These are phyloP conservation scores for Cyberlindnera americana DNA, from an alignment of 805 yeast species.

Conservation along the genomic window DNA sequence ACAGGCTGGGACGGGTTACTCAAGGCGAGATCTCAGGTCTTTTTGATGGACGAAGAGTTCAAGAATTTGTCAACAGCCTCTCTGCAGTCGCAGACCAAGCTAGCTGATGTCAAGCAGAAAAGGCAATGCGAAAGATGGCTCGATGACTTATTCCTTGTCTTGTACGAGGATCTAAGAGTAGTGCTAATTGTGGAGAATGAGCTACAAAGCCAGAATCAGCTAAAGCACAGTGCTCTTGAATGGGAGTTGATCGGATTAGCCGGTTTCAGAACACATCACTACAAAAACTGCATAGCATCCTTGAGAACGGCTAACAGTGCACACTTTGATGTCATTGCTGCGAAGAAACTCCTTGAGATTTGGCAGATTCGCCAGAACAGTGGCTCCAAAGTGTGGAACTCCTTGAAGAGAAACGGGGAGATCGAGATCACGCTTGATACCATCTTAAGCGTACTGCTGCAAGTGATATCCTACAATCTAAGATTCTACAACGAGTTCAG, in stretches of 20 bases:
- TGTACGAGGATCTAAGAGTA: constrained; percentile 60
- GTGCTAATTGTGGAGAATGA: constrained; percentile 33
- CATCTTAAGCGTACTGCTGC: constrained; percentile 41
- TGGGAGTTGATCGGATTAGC: constrained; percentile 72
- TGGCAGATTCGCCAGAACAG: constrained; percentile 22
- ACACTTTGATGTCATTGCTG: constrained; percentile 60
- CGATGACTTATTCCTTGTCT: constrained; percentile 64
- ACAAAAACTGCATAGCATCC: constrained; percentile 47
- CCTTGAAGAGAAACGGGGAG: constrained; percentile 19
- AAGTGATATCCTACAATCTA: constrained; percentile 55
- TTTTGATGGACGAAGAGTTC: constrained; percentile 79
- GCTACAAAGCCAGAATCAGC: constrained; percentile 19
- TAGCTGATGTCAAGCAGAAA: constrained; percentile 31
- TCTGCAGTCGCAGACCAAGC: constrained; percentile 12
- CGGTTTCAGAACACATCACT: constrained; percentile 44
- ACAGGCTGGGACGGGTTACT: constrained; percentile 84
- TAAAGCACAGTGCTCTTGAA: constrained; percentile 59
- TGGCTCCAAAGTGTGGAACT: constrained; percentile 15
- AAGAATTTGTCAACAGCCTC: constrained; percentile 31
- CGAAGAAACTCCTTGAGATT: constrained; percentile 45
- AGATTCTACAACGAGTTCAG: constrained; percentile 63
- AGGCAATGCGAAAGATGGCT: constrained; percentile 76
- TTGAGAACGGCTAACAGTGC: constrained; percentile 51
- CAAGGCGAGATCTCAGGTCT: constrained; percentile 60
- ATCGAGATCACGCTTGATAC: constrained; percentile 32